These are phyloP conservation scores for Phanerodontia chrysosporium DNA, from an alignment of 768 basidiomycete genomes.

Conservation along the genomic window DNA sequence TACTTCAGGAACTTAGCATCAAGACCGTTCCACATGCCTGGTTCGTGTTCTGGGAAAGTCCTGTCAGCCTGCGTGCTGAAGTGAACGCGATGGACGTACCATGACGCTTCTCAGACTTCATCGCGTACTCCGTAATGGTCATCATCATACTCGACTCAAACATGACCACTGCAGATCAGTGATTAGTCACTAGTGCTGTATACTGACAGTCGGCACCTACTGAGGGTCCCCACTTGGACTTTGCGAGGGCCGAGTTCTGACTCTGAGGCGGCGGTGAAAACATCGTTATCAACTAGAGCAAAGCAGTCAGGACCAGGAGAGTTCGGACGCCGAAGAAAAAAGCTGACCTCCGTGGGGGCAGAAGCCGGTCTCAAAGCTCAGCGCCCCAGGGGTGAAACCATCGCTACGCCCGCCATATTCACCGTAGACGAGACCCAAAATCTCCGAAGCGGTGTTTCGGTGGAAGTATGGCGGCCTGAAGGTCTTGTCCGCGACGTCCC, in stretches of 20 bases:
- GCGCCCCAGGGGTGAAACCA: conserved; percentile 56
- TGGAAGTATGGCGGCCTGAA: conserved; percentile 68
- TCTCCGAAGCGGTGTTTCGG: conserved; percentile 57
- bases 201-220: conserved; percentile 26
- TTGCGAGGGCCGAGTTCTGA: conserved; percentile 47
- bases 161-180: conserved; percentile 46
- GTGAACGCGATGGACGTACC: conserved; percentile 31
- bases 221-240: conserved; percentile 49
- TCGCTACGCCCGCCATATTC: conserved; percentile 60
- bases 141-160: conserved; percentile 61
- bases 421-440: conserved; percentile 65
- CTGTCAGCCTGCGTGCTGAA: background rate
- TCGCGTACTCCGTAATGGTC: conserved; percentile 61
- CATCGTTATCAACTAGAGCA: conserved; percentile 50
- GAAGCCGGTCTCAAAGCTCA: conserved; percentile 61
- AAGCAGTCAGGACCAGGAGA: background rate
- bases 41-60: conserved; percentile 46
- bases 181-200: background rate
- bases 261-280: conserved; percentile 54
- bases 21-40: conserved; percentile 63
- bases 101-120: conserved; percentile 57
- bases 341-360: conserved; percentile 57
- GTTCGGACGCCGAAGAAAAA: background rate
- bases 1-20: conserved; percentile 56
- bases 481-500: conserved; percentile 57